Evolutionary conservation across 2,329 filamentous ascomycete genomes (phyloP), one percentile per base, ranked within the genome.

Genomic region (Myriangium duriaei): DNA sequence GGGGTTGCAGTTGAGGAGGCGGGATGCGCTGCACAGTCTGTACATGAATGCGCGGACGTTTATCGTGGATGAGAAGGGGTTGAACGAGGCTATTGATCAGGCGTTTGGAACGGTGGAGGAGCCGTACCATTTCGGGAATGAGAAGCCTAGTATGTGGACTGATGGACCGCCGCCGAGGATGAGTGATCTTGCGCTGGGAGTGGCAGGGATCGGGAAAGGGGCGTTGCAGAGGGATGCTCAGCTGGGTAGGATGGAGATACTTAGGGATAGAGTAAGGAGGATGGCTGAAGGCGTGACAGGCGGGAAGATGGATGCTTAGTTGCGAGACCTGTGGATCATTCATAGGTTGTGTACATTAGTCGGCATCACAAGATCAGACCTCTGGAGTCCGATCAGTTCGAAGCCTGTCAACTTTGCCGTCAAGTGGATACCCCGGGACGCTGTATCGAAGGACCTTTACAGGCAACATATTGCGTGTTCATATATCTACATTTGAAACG

Each of bases 41-140:
- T 98, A 98, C 62, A 81, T 91, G 63, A 81, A 86, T 49, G 86
- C 91, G 4, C 74, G 81, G 16, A 67, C 74, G 28, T 98, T 96
- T 62, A 95, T 98, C 54, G 78, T 85, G 12, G 78, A 72, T 15
- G 86, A 93, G 56, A 63, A 70, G 35, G 79, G 93, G 56, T 71
- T 98, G 21, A 72, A 81, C 49, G 66, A 67, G 11, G 72, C 76
- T 47, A 78, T 95, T 40, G 80, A 92, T 14, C 63, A 69, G 45
- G 68, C 79, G n/a, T 98, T 95, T 61, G 71, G 74, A 11, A 74
- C 76, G 16, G 68, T 74, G 5, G 59, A 63, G 16, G 39, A 51
- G 5, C 64, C 56, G 0, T 42, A 44, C n/a, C 40, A 32, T 19
- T 62, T 61, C 37, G 60, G 53, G 34, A 51, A 50, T n/a, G 60